Percentiles rank a stretch among this genome's conserved stretches.
Conservation (phyloP, 768 basidiomycete species). For the Hebeloma cylindrosporum region DNA sequence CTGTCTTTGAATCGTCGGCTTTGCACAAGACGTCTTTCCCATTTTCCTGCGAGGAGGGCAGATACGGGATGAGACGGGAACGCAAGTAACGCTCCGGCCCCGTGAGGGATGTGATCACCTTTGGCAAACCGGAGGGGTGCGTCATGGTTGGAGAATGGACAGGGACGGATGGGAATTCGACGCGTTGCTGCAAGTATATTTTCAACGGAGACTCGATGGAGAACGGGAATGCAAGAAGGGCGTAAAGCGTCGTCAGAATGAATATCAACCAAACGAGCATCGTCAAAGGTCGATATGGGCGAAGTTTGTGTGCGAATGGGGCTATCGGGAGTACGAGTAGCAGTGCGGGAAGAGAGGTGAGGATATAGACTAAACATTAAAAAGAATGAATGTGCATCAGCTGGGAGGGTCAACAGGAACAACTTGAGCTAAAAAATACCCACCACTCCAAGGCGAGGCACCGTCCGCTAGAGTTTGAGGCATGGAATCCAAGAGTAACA, state of each 20-base stretch:
- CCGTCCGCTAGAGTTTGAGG: slow-evolving; percentile 32
- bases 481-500: slow-evolving; percentile 26
- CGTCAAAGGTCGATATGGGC: slow-evolving; percentile 46
- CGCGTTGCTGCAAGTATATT: slow-evolving; percentile 65
- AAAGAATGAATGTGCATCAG: background rate
- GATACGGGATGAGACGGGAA: slow-evolving; percentile 14
- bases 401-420: background rate
- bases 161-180: slow-evolving; percentile 38
- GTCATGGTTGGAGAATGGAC: background rate
- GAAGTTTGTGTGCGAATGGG: slow-evolving; percentile 28
- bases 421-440: slow-evolving; percentile 6
- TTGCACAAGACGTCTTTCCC: slow-evolving; percentile 16
- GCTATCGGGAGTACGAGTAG: slow-evolving; percentile 25
- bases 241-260: slow-evolving; percentile 42
- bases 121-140: background rate
- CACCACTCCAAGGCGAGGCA: slow-evolving; percentile 25
- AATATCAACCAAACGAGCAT: slow-evolving; percentile 39
- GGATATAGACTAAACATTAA: slow-evolving; percentile 23
- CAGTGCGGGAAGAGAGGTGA: slow-evolving; percentile 16
- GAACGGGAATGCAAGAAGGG: slow-evolving; percentile 60
- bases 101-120: slow-evolving; percentile 17
- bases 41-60: slow-evolving; percentile 25
- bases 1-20: slow-evolving; percentile 16
- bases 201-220: slow-evolving; percentile 60
- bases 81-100: slow-evolving; percentile 22